phyloP scores from a whole-genome alignment of 1,284 basidiomycete species.

The Spongispora temasekensis region DNA sequence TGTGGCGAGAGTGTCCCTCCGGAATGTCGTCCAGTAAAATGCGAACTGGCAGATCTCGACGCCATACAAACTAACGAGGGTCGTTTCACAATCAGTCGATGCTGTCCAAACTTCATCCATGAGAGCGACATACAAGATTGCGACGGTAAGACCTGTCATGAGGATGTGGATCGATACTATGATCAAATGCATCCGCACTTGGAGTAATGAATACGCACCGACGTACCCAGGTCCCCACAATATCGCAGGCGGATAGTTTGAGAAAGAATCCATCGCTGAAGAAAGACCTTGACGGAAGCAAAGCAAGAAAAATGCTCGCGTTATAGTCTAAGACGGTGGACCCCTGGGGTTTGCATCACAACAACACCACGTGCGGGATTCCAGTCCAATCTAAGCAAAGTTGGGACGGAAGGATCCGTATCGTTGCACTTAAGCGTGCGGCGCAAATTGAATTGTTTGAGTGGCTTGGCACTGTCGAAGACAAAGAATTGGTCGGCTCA shows the following conservation, averaged over 20 bases:
- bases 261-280: not conserved
- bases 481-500: too few species aligned
- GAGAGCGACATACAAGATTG: constrained; percentile 7
- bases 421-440: too few species aligned
- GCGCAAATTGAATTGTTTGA: too few species aligned
- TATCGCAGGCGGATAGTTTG: not conserved
- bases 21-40: constrained; percentile 11
- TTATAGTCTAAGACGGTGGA: not conserved
- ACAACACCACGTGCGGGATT: too few species aligned
- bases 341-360: too few species aligned
- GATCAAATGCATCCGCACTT: too few species aligned
- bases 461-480: too few species aligned
- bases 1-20: constrained; percentile 2
- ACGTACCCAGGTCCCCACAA: constrained; percentile 7
- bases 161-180: too few species aligned
- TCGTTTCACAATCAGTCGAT: too few species aligned
- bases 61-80: constrained; percentile 16
- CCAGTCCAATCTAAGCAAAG: too few species aligned
- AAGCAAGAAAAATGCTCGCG: not conserved
- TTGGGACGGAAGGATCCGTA: too few species aligned
- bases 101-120: too few species aligned
- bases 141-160: constrained; percentile 6
- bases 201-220: constrained; percentile 1
- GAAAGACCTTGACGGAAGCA: not conserved
- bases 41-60: constrained; percentile 10